Evolutionary conservation across 208 protist species (phyloP), one percentile per base, ranked within the genome.

Genomic region (Leishmania major): DNA sequence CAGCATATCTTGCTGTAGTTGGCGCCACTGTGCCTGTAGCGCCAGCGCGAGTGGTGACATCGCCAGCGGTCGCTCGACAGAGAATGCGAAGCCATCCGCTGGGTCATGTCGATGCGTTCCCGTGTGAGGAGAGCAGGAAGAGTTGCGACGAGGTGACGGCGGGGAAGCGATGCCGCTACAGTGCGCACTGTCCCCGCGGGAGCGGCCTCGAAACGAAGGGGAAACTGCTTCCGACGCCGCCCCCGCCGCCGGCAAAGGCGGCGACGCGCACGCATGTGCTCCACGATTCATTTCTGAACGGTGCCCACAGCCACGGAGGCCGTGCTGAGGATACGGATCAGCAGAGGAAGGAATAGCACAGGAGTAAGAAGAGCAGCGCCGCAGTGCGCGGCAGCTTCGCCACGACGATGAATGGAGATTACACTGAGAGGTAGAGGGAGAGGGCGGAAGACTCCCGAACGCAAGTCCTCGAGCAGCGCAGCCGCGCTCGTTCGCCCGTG

Each of bases 1-100:
- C 51, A 79, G 60, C 64, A 88, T 53, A 72, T 87, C 77, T 67
- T 90, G 89, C 69, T 92, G 87, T 51, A 89, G 76, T 60, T 87
- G 81, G 19, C 57, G 75, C 91, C 89, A 92, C 74, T 92, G 91
- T 19, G 87, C 84, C 45, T 87, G 84, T 40, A 94, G 87, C 40
- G 89, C 91, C 0, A 84, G 80, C 19, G 87, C 81, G 1, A 94
- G 76, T 10, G 91, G 81, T 5, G 87, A 91, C 74, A 86, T 86
- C 13, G 57, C 17, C 62, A 59, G 31, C 25, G 59, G 69, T 22
- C 7, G 71, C 3, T 53, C 74, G 13, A 45, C 4, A 60, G 67
- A 43, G 28, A 59, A 19, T 10, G 62, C n/a, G 3, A 37, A 8
- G 3, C 43, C 71, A 35, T 51, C 71, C n/a, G 43, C 47, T 25